These are phyloP conservation scores for Apiospora marii DNA, from an alignment of 2,329 filamentous ascomycete genomes.

Conservation along the genomic window DNA sequence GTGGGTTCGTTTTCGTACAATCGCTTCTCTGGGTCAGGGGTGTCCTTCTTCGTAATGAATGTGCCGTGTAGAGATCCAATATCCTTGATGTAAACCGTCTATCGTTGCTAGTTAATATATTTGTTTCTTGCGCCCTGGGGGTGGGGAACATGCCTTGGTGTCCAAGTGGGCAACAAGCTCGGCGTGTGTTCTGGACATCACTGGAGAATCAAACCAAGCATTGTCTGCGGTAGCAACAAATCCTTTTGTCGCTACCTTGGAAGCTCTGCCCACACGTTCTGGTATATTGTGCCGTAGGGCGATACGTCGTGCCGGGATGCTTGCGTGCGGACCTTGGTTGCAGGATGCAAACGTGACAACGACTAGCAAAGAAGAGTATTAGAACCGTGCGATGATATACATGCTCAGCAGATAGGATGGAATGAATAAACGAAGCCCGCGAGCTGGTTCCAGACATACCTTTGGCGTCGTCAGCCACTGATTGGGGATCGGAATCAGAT, in stretches of 20 bases:
- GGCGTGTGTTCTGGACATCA: constrained; percentile 76
- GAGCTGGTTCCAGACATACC: neutral
- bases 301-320: constrained; percentile 39
- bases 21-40: constrained; percentile 32
- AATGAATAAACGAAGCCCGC: neutral
- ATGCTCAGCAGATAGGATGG: neutral
- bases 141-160: constrained; percentile 49
- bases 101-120: constrained; percentile 29
- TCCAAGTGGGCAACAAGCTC: constrained; percentile 54
- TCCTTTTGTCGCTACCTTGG: constrained; percentile 53
- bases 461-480: constrained; percentile 10
- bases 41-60: constrained; percentile 47
- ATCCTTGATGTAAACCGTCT: constrained; percentile 57
- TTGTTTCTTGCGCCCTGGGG: neutral
- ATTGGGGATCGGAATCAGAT: neutral
- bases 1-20: constrained; percentile 32
- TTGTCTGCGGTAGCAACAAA: constrained; percentile 56
- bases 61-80: constrained; percentile 62
- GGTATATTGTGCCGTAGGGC: constrained; percentile 32
- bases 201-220: constrained; percentile 73
- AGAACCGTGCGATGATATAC: neutral
- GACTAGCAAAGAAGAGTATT: neutral
- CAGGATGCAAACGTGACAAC: neutral
- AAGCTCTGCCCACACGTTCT: constrained; percentile 51
- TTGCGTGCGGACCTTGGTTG: neutral